Evolutionary conservation across 768 basidiomycete species (phyloP).

Genomic region (Gloeopeniophorella convolvens): DNA sequence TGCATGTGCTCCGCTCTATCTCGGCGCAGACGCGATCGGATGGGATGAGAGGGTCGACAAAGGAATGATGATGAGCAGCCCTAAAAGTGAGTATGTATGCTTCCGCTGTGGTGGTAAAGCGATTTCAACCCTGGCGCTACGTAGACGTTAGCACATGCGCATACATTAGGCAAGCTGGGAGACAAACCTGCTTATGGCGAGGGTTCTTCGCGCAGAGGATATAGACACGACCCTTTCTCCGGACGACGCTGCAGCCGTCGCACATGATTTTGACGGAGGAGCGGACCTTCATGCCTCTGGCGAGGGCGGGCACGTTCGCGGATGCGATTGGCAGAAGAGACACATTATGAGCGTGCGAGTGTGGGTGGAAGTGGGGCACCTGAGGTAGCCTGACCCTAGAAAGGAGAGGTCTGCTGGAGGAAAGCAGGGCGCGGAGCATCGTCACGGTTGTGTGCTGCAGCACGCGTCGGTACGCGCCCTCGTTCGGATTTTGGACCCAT

Average conservation of each 20-base stretch:
- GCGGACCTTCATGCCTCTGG: slow-evolving; percentile 94
- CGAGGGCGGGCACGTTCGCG: slow-evolving; percentile 31
- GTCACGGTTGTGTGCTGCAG: too few relatives aligned
- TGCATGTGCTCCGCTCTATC: too few relatives aligned
- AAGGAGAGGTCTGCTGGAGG: slow-evolving; percentile 56
- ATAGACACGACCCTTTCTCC: slow-evolving; percentile 86
- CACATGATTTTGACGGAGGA: slow-evolving; percentile 93
- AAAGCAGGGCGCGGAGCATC: slow-evolving; percentile 64
- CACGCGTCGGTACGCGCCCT: too few relatives aligned
- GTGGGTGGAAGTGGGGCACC: slow-evolving; percentile 16
- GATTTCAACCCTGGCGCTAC: slow-evolving; percentile 67
- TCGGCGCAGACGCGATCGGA: too few relatives aligned
- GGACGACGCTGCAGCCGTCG: slow-evolving; percentile 85
- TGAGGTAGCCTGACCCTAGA: slow-evolving; percentile 38
- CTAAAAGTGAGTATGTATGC: too few relatives aligned
- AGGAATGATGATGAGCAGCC: too few relatives aligned
- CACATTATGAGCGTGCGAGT: slow-evolving; percentile 29
- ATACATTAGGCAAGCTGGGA: background rate
- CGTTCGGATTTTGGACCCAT: too few relatives aligned
- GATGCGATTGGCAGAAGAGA: slow-evolving; percentile 22
- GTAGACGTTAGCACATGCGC: slow-evolving; percentile 19
- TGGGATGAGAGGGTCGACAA: too few relatives aligned
- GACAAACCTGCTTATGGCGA: slow-evolving; percentile 90
- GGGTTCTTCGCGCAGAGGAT: slow-evolving; percentile 91
- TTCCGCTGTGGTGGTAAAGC: too few relatives aligned